Conservation (phyloP, 2,329 filamentous ascomycete genomes). For the Dryadomyces quercus-mongolicae region DNA sequence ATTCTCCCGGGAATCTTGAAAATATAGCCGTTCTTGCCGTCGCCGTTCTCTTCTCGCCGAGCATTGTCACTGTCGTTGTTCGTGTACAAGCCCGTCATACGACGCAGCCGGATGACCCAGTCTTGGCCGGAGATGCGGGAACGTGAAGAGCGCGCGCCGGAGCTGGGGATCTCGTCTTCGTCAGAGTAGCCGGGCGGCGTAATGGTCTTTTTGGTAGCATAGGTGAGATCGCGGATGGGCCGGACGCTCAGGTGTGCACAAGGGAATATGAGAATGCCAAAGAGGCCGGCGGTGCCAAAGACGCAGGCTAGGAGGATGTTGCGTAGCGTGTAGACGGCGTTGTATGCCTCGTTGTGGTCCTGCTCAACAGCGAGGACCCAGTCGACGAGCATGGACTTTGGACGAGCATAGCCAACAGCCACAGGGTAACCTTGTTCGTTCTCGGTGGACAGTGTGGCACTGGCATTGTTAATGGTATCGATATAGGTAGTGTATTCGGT, state of each 20-base stretch:
- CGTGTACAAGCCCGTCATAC: constrained; percentile 13
- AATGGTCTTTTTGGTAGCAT: constrained; percentile 63
- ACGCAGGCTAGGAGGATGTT: constrained; percentile 74
- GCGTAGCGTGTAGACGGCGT: constrained; percentile 61
- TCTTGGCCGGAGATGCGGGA: constrained; percentile 34
- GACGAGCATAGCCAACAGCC: constrained; percentile 68
- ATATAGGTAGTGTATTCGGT: constrained; percentile 40
- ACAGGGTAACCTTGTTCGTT: constrained; percentile 63
- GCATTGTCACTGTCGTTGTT: background rate
- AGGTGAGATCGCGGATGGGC: constrained; percentile 65
- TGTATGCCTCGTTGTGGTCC: constrained; percentile 59
- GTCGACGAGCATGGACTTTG: constrained; percentile 55
- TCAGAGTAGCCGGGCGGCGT: constrained; percentile 50
- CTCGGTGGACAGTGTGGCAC: constrained; percentile 51
- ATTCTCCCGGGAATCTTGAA: constrained; percentile 85
- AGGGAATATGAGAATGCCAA: constrained; percentile 61
- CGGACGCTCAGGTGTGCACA: constrained; percentile 71
- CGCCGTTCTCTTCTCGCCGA: constrained; percentile 15
- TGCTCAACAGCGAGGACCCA: constrained; percentile 81
- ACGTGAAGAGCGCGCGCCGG: constrained; percentile 26
- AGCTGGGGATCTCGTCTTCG: constrained; percentile 33
- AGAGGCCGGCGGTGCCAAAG: constrained; percentile 66
- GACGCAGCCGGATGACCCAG: constrained; percentile 21
- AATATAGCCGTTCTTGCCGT: constrained; percentile 28
- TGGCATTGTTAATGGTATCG: constrained; percentile 52